These are phyloP conservation scores for Teratosphaeria viscida DNA, from an alignment of 2,329 filamentous ascomycete genomes.

Conservation along the genomic window DNA sequence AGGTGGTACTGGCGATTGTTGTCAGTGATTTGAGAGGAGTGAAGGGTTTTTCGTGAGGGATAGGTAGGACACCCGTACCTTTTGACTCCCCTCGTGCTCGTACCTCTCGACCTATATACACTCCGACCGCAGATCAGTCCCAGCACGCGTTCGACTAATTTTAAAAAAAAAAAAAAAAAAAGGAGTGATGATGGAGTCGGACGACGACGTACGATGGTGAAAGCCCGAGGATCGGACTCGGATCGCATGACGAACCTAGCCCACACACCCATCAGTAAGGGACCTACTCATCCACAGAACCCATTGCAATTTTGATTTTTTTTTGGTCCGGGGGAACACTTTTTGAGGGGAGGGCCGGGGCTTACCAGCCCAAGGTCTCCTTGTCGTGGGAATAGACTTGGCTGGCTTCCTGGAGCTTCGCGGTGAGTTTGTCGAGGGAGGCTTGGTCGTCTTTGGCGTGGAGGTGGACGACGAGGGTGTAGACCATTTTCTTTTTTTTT, in stretches of 20 bases:
- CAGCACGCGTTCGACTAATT: no score
- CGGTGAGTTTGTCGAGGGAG: constrained; percentile 55
- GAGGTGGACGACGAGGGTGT: constrained; percentile 59
- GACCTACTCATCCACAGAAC: neutral
- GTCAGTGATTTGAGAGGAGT: neutral
- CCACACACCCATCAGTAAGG: neutral
- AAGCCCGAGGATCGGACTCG: constrained; percentile 55
- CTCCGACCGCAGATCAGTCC: neutral
- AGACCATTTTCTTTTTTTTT: constrained; percentile 27
- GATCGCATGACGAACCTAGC: constrained; percentile 70
- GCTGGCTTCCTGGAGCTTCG: constrained; percentile 66
- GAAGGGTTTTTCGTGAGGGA: neutral
- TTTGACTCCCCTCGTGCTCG: constrained; percentile 45
- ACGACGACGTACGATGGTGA: constrained; percentile 47
- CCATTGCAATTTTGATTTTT: no score
- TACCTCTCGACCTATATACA: constrained; percentile 50
- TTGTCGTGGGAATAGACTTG: constrained; percentile 61
- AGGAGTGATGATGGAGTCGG: no score
- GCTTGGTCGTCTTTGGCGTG: constrained; percentile 57
- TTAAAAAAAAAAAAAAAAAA: no score
- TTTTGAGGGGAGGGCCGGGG: neutral
- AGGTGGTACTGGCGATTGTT: neutral
- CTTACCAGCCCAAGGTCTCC: constrained; percentile 43
- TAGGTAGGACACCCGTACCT: constrained; percentile 31
- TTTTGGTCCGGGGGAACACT: no score